Conservation (phyloP, 169 alveolate species). For the Eimeria necatrix region DNA sequence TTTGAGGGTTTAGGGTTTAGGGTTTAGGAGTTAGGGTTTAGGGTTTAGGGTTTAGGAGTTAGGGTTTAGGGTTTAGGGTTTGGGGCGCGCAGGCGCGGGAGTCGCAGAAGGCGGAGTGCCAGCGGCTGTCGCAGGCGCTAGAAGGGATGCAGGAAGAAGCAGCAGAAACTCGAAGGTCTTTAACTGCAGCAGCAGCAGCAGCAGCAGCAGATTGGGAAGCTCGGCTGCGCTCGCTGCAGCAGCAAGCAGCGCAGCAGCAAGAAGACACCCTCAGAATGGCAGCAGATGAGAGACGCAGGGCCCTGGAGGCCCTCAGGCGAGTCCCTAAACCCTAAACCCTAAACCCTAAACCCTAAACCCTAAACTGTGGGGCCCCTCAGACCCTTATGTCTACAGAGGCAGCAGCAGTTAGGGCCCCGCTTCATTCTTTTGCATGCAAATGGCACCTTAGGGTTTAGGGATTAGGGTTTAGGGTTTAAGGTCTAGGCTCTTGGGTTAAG, state of each 20-base stretch:
- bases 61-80: neutral
- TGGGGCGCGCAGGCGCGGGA: conserved; percentile 35
- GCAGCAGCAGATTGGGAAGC: conserved; percentile 39
- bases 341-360: neutral
- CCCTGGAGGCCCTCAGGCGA: conserved; percentile 3
- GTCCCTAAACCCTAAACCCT: neutral
- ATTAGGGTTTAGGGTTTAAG: too few relatives aligned
- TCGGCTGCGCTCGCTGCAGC: neutral
- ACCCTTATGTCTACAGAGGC: too few relatives aligned
- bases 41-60: conserved; percentile 1
- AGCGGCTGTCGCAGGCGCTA: conserved; percentile 24
- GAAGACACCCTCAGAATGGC: neutral
- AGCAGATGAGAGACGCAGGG: conserved; percentile 37
- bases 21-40: neutral
- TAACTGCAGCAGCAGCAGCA: conserved; percentile 47
- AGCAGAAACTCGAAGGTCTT: conserved; percentile 9
- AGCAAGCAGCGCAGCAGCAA: conserved; percentile 24
- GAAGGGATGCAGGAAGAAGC: conserved; percentile 32
- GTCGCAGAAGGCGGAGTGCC: conserved; percentile 33
- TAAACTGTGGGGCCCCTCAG: too few relatives aligned
- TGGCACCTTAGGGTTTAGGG: too few relatives aligned
- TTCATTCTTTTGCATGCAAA: too few relatives aligned
- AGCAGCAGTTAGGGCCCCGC: too few relatives aligned
- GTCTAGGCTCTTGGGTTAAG: too few relatives aligned
- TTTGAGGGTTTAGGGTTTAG: neutral